Percentiles rank a stretch among this genome's conserved stretches.
Evolutionary conservation across 2,329 filamentous ascomycete species (phyloP).

Genomic region (Hypoxylon sp.): DNA sequence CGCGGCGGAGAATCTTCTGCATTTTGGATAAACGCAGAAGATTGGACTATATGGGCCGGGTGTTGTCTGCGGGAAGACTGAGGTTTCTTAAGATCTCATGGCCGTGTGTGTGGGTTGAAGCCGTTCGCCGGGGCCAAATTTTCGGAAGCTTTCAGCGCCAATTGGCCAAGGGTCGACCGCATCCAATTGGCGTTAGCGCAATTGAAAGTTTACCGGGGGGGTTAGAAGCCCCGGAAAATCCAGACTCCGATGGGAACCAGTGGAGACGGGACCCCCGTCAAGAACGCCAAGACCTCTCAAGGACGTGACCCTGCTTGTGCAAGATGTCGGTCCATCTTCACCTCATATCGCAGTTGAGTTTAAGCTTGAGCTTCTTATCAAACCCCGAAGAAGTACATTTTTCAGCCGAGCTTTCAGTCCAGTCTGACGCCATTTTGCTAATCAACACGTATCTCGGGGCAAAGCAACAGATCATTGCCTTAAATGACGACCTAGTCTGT

Average conservation of each 20-base stretch:
- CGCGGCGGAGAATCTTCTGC: constrained; percentile 56
- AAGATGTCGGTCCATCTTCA: constrained; percentile 18
- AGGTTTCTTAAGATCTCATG: constrained; percentile 22
- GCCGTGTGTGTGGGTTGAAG: constrained; percentile 30
- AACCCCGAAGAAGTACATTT: constrained; percentile 6
- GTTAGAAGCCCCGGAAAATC: constrained; percentile 37
- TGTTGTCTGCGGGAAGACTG: constrained; percentile 5
- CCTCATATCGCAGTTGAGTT: constrained; percentile 15
- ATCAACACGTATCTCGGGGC: neutral
- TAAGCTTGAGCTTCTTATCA: constrained; percentile 23
- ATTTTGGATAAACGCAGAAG: constrained; percentile 38
- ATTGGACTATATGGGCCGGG: neutral
- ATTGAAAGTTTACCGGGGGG: neutral
- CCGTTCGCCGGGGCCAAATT: constrained; percentile 25
- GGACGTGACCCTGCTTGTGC: constrained; percentile 1
- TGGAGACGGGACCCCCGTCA: constrained; percentile 1
- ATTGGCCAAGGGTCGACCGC: constrained; percentile 18
- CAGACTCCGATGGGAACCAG: constrained; percentile 30
- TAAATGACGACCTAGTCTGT: neutral
- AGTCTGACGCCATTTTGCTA: constrained; percentile 9
- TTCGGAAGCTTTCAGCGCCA: constrained; percentile 21
- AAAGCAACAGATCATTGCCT: neutral
- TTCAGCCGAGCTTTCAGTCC: constrained; percentile 16
- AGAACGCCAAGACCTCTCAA: constrained; percentile 24
- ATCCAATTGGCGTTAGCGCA: constrained; percentile 17